These are phyloP conservation scores for Mrakia blollopis DNA, from an alignment of 768 basidiomycete species.

Conservation along the genomic window DNA sequence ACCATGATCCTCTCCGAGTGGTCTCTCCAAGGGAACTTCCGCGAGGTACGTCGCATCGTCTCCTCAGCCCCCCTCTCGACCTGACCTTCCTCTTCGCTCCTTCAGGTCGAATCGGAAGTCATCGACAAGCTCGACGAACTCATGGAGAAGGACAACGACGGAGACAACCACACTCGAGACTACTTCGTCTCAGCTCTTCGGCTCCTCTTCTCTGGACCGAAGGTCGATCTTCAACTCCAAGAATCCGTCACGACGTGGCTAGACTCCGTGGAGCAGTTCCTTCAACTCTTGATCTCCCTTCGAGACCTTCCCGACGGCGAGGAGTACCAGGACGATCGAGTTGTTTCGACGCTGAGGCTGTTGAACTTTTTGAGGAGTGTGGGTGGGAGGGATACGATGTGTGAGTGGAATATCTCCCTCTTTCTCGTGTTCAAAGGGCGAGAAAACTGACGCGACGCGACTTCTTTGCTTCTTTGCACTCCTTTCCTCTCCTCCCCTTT, in stretches of 20 bases:
- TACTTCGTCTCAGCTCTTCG: constrained; percentile 90
- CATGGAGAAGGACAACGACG: constrained; percentile 89
- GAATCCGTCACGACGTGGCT: constrained; percentile 70
- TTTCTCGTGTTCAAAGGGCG: neutral
- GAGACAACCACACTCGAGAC: constrained; percentile 78
- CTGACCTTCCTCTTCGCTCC: neutral
- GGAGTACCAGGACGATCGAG: constrained; percentile 89
- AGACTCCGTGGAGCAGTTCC: constrained; percentile 84
- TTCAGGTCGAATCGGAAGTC: constrained; percentile 70
- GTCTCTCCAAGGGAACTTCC: constrained; percentile 75
- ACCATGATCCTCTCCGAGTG: constrained; percentile 94
- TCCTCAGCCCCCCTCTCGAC: too few relatives aligned
- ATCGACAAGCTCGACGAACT: constrained; percentile 83
- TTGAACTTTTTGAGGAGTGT: constrained; percentile 93
- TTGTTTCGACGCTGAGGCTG: constrained; percentile 80
- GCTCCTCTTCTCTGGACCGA: constrained; percentile 76
- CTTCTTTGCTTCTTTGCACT: neutral
- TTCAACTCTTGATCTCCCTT: constrained; percentile 80
- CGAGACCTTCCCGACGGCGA: constrained; percentile 86
- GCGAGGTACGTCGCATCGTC: constrained; percentile 49
- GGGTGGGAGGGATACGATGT: constrained; percentile 73
- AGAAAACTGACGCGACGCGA: neutral
- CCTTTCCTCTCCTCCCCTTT: too few relatives aligned
- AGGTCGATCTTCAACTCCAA: constrained; percentile 72
- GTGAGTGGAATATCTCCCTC: neutral